These are phyloP conservation scores for Bipolaris oryzae DNA, from an alignment of 2,329 filamentous ascomycete species.

Conservation along the genomic window DNA sequence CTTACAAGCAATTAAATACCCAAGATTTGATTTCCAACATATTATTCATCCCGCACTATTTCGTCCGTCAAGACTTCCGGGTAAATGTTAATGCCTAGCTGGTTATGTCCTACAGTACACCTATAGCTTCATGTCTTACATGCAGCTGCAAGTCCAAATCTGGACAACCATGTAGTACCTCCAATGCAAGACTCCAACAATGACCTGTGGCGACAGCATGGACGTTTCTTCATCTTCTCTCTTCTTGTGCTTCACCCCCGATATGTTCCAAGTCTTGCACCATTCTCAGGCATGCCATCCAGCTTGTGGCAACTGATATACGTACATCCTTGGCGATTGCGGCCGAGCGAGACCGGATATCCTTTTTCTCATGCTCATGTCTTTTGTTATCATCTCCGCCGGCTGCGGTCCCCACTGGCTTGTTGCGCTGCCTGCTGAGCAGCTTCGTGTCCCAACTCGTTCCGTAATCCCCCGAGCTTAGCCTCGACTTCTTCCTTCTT, in stretches of 20 bases:
- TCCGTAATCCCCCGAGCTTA: slow-evolving; percentile 39
- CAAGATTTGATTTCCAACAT: neutral
- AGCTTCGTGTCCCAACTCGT: slow-evolving; percentile 44
- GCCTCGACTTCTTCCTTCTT: slow-evolving; percentile 40
- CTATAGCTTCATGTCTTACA: neutral
- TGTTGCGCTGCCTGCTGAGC: slow-evolving; percentile 47
- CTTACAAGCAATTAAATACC: neutral
- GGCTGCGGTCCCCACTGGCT: slow-evolving; percentile 45
- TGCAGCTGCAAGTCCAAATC: neutral
- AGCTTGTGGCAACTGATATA: neutral
- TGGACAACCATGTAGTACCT: neutral
- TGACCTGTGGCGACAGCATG: neutral
- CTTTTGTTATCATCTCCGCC: slow-evolving; percentile 33
- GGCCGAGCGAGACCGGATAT: neutral
- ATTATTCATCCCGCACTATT: neutral
- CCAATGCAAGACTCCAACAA: neutral
- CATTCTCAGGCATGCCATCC: neutral
- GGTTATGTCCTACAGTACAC: neutral
- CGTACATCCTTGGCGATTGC: neutral
- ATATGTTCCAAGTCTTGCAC: neutral
- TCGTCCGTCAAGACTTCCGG: neutral
- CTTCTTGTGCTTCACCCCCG: too few species aligned
- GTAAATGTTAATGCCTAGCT: neutral
- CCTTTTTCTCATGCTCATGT: neutral
- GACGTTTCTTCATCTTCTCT: neutral